phyloP scores from a whole-genome alignment of 2,329 filamentous ascomycete species.

The Rosellinia necatrix region DNA sequence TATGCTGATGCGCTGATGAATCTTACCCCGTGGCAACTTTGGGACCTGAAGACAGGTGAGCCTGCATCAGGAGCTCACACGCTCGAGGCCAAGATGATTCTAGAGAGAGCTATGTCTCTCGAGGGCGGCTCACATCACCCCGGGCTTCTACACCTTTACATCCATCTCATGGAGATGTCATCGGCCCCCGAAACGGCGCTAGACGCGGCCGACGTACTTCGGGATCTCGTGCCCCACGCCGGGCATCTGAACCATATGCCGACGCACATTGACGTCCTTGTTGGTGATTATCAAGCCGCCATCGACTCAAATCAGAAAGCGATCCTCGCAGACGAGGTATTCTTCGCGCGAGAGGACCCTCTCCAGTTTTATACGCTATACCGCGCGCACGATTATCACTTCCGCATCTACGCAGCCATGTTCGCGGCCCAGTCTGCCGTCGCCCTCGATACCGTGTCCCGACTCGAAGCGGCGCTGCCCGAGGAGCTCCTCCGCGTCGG shows the following conservation, averaged over 20 bases:
- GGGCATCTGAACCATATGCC: constrained; percentile 80
- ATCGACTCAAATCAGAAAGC: constrained; percentile 70
- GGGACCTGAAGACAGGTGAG: constrained; percentile 63
- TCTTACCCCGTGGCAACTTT: constrained; percentile 66
- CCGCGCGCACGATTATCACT: constrained; percentile 75
- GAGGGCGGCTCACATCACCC: constrained; percentile 62
- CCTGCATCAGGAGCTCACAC: constrained; percentile 61
- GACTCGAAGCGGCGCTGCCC: constrained; percentile 66
- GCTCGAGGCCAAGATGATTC: constrained; percentile 59
- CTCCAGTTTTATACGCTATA: constrained; percentile 80
- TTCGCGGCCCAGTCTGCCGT: constrained; percentile 68
- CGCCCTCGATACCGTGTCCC: constrained; percentile 63
- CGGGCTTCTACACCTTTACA: constrained; percentile 74
- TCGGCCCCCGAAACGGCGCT: constrained; percentile 65
- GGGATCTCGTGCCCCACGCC: constrained; percentile 68
- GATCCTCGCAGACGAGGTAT: constrained; percentile 70
- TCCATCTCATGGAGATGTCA: constrained; percentile 81
- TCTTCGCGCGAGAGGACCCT: constrained; percentile 60
- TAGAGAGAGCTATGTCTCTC: constrained; percentile 62
- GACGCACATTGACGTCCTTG: constrained; percentile 73
- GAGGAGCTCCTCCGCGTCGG: constrained; percentile 66
- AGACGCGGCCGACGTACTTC: constrained; percentile 63
- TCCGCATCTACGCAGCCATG: constrained; percentile 78
- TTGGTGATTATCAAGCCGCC: constrained; percentile 71
- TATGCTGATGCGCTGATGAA: constrained; percentile 71